phyloP scores from a whole-genome alignment of 2,329 filamentous ascomycete genomes.

The Cladophialophora exuberans region DNA sequence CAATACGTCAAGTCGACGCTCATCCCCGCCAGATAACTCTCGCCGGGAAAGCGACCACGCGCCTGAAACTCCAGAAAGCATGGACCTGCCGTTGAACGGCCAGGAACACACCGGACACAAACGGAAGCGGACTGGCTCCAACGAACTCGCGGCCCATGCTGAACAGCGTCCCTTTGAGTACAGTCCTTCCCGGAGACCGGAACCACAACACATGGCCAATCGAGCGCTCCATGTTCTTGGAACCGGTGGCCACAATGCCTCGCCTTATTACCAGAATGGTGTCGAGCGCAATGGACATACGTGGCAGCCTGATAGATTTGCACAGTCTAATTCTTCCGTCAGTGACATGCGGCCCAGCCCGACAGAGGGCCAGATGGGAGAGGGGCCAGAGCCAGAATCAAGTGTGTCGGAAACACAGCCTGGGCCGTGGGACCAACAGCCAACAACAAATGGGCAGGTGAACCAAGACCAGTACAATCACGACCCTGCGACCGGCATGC shows the following conservation, averaged over 20 bases:
- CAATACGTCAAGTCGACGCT: conserved; percentile 16
- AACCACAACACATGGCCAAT: conserved; percentile 31
- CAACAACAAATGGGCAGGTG: conserved; percentile 39
- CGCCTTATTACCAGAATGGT: conserved; percentile 21
- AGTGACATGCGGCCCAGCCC: conserved; percentile 43
- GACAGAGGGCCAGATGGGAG: conserved; percentile 56
- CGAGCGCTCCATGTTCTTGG: conserved; percentile 30
- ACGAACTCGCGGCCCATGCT: conserved; percentile 5
- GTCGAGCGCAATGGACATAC: conserved; percentile 21
- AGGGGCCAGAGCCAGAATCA: conserved; percentile 56
- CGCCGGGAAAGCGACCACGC: conserved; percentile 12
- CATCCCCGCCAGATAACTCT: conserved; percentile 16
- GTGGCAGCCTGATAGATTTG: conserved; percentile 15
- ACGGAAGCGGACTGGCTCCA: conserved; percentile 20
- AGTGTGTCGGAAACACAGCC: conserved; percentile 45
- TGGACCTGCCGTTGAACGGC: conserved; percentile 5
- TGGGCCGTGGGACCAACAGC: conserved; percentile 41
- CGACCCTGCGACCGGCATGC: conserved; percentile 36
- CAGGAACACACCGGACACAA: conserved; percentile 15
- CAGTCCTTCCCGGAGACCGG: conserved; percentile 13
- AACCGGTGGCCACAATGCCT: conserved; percentile 16
- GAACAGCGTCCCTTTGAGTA: conserved; percentile 18
- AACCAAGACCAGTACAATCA: conserved; percentile 37
- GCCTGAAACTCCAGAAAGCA: background rate
- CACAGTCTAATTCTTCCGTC: conserved; percentile 5